Evolutionary conservation across 1,284 basidiomycete genomes (phyloP), one percentile per base, ranked within the genome.

Genomic region (Vanrija pseudolonga): DNA sequence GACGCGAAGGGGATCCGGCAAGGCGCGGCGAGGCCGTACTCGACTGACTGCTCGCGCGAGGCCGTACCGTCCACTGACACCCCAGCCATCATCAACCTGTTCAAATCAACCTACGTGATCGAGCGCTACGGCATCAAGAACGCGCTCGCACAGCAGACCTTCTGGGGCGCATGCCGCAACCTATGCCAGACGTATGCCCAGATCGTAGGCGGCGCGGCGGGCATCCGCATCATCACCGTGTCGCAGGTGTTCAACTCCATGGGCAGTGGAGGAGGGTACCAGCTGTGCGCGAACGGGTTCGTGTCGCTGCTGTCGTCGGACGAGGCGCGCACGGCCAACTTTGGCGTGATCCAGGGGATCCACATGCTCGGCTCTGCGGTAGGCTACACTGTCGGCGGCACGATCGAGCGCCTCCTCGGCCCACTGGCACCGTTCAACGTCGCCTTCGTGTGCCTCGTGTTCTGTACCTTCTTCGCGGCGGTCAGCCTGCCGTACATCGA

Each of bases 201-300:
- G 24, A 45, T 50, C 18, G 23, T 61, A 8, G 74, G 74, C 9
- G 67, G 66, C 1, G 39, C 11, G 3, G 18, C 47, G 2, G 73
- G 72, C 2, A 68, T 74, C 24, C 44, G 47, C 17, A 68, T 76
- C 50, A 68, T 75, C 37, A 67, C 68, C 36, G 44, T 49, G 9
- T 71, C 74, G 1, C 76, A 77, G 53, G 28, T 68, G 24, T 65
- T 77, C 62, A 76, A 74, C 28, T 63, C 72, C 4, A 43, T 74
- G 2, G 76, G 75, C 4, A 66, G 64, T 0, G 72, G 63, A 2
- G 73, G 69, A 6, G 75, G 73, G 0, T 69, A 72, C 53, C 64
- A 70, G 59, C 64, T 71, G 3, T 67, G 68, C 7, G 64, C 64
- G 15, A 76, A 75, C 51, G 57, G 60, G 12, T 74, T 61, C 51